phyloP scores from a whole-genome alignment of 371 early-diverging fungal species.

The Mucor sp. region DNA sequence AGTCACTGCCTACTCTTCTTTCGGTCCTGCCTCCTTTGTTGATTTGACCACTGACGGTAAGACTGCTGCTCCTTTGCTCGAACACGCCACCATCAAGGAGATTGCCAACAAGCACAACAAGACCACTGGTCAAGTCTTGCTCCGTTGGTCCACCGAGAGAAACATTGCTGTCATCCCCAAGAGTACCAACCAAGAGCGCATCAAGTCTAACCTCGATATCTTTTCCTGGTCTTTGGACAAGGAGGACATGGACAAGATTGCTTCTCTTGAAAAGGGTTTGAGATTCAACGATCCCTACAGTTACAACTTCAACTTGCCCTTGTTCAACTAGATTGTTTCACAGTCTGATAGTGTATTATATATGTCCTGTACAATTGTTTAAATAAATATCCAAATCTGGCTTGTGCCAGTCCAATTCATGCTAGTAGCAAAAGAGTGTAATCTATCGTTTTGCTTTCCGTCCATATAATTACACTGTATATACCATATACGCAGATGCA shows the following conservation, averaged over 20 bases:
- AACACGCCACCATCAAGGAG: conserved; percentile 29
- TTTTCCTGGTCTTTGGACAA: conserved; percentile 31
- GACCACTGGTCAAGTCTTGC: conserved; percentile 28
- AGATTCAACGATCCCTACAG: conserved; percentile 36
- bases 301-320: conserved; percentile 37
- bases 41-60: conserved; percentile 37
- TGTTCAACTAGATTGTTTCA: conserved; percentile 27
- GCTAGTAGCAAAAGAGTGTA: too few relatives aligned
- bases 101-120: conserved; percentile 23
- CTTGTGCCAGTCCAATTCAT: too few relatives aligned
- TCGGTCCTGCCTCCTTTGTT: conserved; percentile 59
- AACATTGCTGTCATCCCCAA: conserved; percentile 69
- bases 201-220: conserved; percentile 41
- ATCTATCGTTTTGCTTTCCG: too few relatives aligned
- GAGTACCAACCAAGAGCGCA: conserved; percentile 47
- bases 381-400: background rate
- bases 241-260: conserved; percentile 32
- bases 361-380: background rate
- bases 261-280: conserved; percentile 23
- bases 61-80: conserved; percentile 50
- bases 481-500: too few relatives aligned
- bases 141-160: conserved; percentile 61
- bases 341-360: background rate
- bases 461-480: too few relatives aligned
- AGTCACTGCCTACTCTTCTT: conserved; percentile 62